Percentiles rank a stretch among this genome's conserved stretches.
Conservation (phyloP, 805 yeast genomes). For the Hanseniaspora jakobsenii region DNA sequence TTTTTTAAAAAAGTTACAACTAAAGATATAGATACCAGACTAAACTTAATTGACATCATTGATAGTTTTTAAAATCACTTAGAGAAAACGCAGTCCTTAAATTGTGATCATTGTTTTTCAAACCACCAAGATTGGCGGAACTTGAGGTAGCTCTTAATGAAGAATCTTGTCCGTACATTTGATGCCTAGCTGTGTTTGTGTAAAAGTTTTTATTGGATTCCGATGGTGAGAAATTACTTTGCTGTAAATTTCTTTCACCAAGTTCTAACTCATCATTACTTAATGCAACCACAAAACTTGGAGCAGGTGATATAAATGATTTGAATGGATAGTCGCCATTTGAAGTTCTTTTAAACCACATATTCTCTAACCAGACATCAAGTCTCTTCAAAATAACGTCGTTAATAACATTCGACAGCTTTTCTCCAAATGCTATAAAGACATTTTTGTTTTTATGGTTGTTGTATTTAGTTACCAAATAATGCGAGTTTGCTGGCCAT, state of each 20-base stretch:
- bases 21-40: not conserved
- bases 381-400: not conserved
- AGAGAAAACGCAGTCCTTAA: constrained; percentile 14
- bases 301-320: not conserved
- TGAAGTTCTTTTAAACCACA: not conserved
- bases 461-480: not conserved
- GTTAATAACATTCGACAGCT: not conserved
- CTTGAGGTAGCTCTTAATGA: constrained; percentile 11
- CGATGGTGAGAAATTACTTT: not conserved
- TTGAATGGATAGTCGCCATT: constrained; percentile 3
- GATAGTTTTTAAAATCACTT: constrained; percentile 13
- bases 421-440: not conserved
- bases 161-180: not conserved
- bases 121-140: not conserved
- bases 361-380: not conserved
- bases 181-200: not conserved
- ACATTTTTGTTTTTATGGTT: constrained; percentile 6
- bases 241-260: not conserved
- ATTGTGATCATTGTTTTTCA: constrained; percentile 1
- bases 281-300: no score
- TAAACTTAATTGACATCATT: not conserved
- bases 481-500: not conserved
- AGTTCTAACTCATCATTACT: constrained; percentile 7
- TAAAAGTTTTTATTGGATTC: not conserved
- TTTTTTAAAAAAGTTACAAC: not conserved